Conservation (phyloP, 306 rosid species). For the Acacia melanoxylon region DNA sequence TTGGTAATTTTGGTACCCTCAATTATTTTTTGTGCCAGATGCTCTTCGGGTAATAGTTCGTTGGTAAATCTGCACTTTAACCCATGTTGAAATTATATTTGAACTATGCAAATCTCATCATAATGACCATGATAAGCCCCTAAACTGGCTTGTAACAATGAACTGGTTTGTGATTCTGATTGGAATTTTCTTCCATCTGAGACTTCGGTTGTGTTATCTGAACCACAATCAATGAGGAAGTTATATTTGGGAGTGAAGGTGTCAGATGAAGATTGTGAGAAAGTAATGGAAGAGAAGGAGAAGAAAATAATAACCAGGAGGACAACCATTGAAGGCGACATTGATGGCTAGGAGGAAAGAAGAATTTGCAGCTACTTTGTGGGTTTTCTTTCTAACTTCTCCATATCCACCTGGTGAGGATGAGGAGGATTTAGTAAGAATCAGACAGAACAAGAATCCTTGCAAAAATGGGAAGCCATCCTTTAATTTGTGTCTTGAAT, state of each 20-base stretch:
- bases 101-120: too few species aligned
- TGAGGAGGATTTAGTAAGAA: conserved; percentile 41
- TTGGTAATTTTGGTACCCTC: too few species aligned
- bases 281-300: conserved; percentile 7
- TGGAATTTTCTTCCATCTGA: conserved; percentile 67
- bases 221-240: conserved; percentile 66
- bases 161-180: conserved; percentile 47
- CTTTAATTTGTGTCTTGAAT: not conserved
- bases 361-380: conserved; percentile 5
- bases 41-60: too few species aligned
- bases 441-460: conserved; percentile 20
- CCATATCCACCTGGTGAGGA: conserved; percentile 55
- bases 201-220: conserved; percentile 33
- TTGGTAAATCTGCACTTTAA: too few species aligned
- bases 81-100: too few species aligned
- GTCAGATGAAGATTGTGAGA: conserved; percentile 7
- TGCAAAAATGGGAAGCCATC: not conserved
- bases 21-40: too few species aligned
- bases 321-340: conserved; percentile 50
- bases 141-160: conserved; percentile 44
- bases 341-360: conserved; percentile 41
- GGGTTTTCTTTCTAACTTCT: conserved; percentile 6
- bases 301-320: conserved; percentile 47
- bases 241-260: conserved; percentile 57
- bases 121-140: too few species aligned